phyloP scores from a whole-genome alignment of 2,329 filamentous ascomycete genomes.

The Phialocephala sp. region DNA sequence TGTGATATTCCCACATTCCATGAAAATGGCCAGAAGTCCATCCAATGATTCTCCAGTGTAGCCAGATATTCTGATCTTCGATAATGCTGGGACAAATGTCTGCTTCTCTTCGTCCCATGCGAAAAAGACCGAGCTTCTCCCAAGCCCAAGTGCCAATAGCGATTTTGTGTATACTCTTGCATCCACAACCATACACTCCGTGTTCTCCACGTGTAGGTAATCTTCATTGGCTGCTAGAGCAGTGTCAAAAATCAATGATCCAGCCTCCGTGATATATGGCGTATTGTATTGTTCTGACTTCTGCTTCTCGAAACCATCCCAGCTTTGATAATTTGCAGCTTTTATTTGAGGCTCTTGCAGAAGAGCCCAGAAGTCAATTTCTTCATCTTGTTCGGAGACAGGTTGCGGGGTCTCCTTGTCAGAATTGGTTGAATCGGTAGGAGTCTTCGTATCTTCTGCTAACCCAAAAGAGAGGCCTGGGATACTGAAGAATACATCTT shows the following conservation, averaged over 20 bases:
- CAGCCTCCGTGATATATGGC: slow-evolving; percentile 71
- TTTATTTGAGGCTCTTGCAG: slow-evolving; percentile 43
- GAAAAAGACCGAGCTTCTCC: slow-evolving; percentile 75
- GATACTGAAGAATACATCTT: slow-evolving; percentile 40
- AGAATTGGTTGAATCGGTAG: slow-evolving; percentile 16
- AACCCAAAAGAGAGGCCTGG: slow-evolving; percentile 36
- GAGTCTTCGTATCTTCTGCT: slow-evolving; percentile 22
- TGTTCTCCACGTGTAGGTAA: slow-evolving; percentile 47
- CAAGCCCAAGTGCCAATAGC: slow-evolving; percentile 70
- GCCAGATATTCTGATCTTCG: slow-evolving; percentile 55
- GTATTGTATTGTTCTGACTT: slow-evolving; percentile 49
- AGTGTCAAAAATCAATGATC: slow-evolving; percentile 69
- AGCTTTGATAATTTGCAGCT: slow-evolving; percentile 60
- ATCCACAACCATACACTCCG: slow-evolving; percentile 52
- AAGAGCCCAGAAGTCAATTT: slow-evolving; percentile 54
- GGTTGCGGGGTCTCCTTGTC: slow-evolving; percentile 15
- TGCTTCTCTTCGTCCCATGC: slow-evolving; percentile 58
- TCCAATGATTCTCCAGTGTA: slow-evolving; percentile 57
- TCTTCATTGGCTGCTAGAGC: slow-evolving; percentile 53
- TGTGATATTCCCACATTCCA: slow-evolving; percentile 45
- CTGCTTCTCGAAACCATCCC: slow-evolving; percentile 67
- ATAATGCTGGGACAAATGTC: slow-evolving; percentile 57
- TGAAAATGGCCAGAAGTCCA: slow-evolving; percentile 46
- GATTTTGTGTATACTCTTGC: slow-evolving; percentile 58
- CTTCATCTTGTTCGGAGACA: slow-evolving; percentile 38